Evolutionary conservation across 2,329 filamentous ascomycete genomes (phyloP).

Genomic region (Aspergillus novofumigatus): DNA sequence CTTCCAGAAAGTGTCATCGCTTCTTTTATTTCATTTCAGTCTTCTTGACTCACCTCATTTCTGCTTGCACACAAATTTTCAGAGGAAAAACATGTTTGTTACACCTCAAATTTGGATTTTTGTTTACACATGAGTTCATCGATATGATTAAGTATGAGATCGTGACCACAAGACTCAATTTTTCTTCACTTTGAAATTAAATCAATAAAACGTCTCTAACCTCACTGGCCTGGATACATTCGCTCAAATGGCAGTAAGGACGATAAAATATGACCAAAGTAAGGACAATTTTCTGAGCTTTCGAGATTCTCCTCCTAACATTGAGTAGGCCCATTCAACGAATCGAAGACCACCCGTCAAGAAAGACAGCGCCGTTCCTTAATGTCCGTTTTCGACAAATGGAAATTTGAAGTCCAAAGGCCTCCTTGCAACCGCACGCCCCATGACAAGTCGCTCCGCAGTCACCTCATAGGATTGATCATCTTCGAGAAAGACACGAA

Average conservation of each 20-base stretch:
- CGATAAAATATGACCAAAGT: background rate
- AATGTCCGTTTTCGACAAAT: background rate
- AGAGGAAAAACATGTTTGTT: background rate
- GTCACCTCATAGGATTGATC: constrained; percentile 16
- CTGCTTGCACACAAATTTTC: background rate
- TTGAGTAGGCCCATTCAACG: background rate
- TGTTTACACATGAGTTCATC: background rate
- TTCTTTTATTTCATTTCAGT: too few relatives aligned
- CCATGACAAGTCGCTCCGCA: constrained; percentile 14
- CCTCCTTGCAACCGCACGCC: background rate
- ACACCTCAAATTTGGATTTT: background rate
- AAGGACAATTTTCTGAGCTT: background rate
- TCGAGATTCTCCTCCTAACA: background rate
- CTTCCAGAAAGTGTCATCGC: too few relatives aligned
- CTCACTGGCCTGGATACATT: background rate
- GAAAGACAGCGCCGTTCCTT: too few relatives aligned
- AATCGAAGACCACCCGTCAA: too few relatives aligned
- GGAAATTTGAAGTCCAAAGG: background rate
- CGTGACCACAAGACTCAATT: background rate
- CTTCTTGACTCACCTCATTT: background rate
- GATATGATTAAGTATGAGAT: background rate
- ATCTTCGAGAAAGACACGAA: constrained; percentile 17
- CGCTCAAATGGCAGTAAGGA: background rate
- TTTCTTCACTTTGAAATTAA: background rate
- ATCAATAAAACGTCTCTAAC: background rate